phyloP scores from a whole-genome alignment of 257 asterid genomes.

The Primulina huaijiensis region DNA sequence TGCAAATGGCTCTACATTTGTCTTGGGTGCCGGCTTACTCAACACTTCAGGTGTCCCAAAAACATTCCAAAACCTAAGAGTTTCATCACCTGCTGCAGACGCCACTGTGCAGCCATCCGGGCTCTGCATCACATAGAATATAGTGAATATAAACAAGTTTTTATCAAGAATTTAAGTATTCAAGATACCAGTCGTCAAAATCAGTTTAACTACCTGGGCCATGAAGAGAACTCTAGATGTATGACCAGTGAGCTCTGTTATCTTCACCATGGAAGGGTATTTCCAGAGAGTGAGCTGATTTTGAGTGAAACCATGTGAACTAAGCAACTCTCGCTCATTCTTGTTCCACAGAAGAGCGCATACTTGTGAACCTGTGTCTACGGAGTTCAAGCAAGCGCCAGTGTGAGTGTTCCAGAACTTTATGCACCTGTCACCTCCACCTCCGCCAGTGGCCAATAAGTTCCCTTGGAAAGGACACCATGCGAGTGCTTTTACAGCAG shows the following conservation, averaged over 20 bases:
- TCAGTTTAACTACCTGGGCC: constrained; percentile 57
- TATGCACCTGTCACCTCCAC: constrained; percentile 76
- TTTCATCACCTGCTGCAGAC: constrained; percentile 95
- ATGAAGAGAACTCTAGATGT: constrained; percentile 86
- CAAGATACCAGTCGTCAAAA: neutral
- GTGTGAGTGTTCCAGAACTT: constrained; percentile 96
- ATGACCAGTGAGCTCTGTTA: constrained; percentile 91
- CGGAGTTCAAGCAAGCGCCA: constrained; percentile 88
- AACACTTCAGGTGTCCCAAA: constrained; percentile 88
- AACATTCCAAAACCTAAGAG: constrained; percentile 87
- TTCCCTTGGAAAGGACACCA: constrained; percentile 97
- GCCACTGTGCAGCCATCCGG: constrained; percentile 96
- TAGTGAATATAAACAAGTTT: neutral
- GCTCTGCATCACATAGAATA: constrained; percentile 42
- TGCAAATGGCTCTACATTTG: constrained; percentile 76
- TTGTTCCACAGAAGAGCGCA: constrained; percentile 90
- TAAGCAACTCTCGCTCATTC: constrained; percentile 80
- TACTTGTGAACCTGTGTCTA: constrained; percentile 93
- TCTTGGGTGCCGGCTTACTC: constrained; percentile 62
- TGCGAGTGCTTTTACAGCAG: constrained; percentile 94
- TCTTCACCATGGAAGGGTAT: constrained; percentile 90
- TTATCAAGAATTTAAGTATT: neutral
- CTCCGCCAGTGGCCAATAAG: constrained; percentile 85
- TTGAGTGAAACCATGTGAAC: constrained; percentile 89
- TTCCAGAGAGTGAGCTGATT: constrained; percentile 97